Conservation (phyloP, 257 asterid species). For the Solanum sitiens region DNA sequence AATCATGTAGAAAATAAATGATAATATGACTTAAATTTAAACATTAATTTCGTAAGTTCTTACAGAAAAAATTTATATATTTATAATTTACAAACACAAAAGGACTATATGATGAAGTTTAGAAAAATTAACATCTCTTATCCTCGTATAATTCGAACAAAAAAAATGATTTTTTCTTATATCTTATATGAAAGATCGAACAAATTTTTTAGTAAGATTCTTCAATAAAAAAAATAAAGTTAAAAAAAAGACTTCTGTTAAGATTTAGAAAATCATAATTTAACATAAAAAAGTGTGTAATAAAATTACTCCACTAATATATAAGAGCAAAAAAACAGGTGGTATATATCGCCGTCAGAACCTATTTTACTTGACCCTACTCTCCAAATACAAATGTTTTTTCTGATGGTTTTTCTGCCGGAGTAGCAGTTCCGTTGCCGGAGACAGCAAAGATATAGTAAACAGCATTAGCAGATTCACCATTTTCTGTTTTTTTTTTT, state of each 20-base stretch:
- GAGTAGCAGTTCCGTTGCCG: background rate
- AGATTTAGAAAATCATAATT: background rate
- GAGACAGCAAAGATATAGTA: background rate
- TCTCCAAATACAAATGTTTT: background rate
- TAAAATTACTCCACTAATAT: background rate
- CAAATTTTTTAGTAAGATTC: too few relatives aligned
- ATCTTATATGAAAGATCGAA: too few relatives aligned
- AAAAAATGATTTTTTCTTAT: too few relatives aligned
- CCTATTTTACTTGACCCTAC: background rate
- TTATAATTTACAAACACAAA: too few relatives aligned
- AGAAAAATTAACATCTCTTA: too few relatives aligned
- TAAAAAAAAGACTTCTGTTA: too few relatives aligned
- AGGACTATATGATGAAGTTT: too few relatives aligned
- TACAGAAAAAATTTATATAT: background rate
- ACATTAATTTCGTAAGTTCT: background rate
- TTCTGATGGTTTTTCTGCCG: background rate
- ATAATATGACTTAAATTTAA: background rate
- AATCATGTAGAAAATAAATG: background rate
- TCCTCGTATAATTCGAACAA: accelerated
- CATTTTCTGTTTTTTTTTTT: background rate
- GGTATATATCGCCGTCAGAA: background rate
- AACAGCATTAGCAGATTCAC: background rate
- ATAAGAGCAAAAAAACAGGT: too few relatives aligned
- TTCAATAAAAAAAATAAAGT: too few relatives aligned
- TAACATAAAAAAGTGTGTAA: background rate